Base-by-base conservation (phyloP, 2,329 filamentous ascomycete species). In the Sphaerostilbella broomeana region DNA sequence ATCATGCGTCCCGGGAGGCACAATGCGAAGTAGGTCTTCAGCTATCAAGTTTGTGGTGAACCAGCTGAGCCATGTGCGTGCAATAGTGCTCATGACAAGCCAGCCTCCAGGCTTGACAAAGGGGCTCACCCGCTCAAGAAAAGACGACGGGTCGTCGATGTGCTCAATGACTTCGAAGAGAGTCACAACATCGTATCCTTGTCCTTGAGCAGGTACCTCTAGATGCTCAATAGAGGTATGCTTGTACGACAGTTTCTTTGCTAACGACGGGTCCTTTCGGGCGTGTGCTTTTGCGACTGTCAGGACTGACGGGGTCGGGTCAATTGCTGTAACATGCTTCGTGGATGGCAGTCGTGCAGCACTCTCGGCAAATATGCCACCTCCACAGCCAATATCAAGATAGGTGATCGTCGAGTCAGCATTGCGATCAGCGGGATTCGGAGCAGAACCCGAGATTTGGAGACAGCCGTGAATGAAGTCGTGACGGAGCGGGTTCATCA, bases 401-500 rank as follows among this genome's bases (percentile, higher is more conserved):
- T 87, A 94, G 22, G 73, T 72, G 4, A 87, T 68, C 7, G 42
- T 51, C 49, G 46, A 50, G 24, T 47, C 30, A 44, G 49, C 32
- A 38, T 53, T 48, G 35, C 65, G 49, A 7, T 21, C 30, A 3
- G 61, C 45, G 17, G 64, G 54, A 32, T 67, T 63, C 44, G 65
- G 63, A 6, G 36, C 35, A 17, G 36, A 36, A 13, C 27, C 38
- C 31, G 73, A 69, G 15, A 76, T 73, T 48, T 53, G 51, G 32
- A 82, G 75, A 58, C 90, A 95, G 47, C 69, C 65, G 16, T 72
- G 72, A 60, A 95, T 92, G 65, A 97, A 97, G 64, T 88, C 81
- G 67, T 97, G 89, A 22, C 92, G 88, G 31, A 95, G 77, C 2
- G 92, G 92, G 66, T 98, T 97, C 90, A 98, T 97, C 50, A 95